Evolutionary conservation across 2,329 filamentous ascomycete genomes (phyloP).

Genomic region (Colletotrichum endophyticum): DNA sequence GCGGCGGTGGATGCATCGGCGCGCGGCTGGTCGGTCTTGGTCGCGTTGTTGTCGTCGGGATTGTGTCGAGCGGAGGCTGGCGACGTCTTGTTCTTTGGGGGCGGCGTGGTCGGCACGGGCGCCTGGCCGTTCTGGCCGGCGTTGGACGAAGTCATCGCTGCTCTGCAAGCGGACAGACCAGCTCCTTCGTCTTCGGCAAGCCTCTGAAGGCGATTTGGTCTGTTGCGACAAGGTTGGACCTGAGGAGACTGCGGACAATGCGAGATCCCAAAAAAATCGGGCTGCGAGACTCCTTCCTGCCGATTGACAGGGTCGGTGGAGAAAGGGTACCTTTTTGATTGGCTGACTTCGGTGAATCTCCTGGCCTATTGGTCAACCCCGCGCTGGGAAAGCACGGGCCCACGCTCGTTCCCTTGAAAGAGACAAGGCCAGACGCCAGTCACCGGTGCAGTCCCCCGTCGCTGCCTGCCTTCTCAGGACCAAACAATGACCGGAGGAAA

Average conservation of each 20-base stretch:
- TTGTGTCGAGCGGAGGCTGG: background rate
- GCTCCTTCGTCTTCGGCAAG: conserved; percentile 56
- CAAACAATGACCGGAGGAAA: background rate
- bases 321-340: conserved; percentile 8
- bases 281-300: conserved; percentile 12
- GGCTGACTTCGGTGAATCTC: conserved; percentile 5
- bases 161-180: conserved; percentile 45
- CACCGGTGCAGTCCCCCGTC: background rate
- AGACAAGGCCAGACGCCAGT: background rate
- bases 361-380: conserved; percentile 15
- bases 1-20: conserved; percentile 4
- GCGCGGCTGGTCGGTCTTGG: conserved; percentile 21
- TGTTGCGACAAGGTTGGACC: conserved; percentile 17
- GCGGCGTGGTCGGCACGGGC: conserved; percentile 25
- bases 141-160: conserved; percentile 67
- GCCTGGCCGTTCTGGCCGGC: conserved; percentile 39
- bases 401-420: background rate
- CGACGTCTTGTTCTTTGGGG: conserved; percentile 13
- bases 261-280: conserved; percentile 23
- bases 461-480: background rate
- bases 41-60: conserved; percentile 18
- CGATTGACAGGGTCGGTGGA: conserved; percentile 19
- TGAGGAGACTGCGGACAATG: conserved; percentile 14
- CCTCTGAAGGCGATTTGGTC: conserved; percentile 20
- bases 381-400: conserved; percentile 13